Conservation (phyloP, 148 eudicot species). For the Rhododendron williamsianum region DNA sequence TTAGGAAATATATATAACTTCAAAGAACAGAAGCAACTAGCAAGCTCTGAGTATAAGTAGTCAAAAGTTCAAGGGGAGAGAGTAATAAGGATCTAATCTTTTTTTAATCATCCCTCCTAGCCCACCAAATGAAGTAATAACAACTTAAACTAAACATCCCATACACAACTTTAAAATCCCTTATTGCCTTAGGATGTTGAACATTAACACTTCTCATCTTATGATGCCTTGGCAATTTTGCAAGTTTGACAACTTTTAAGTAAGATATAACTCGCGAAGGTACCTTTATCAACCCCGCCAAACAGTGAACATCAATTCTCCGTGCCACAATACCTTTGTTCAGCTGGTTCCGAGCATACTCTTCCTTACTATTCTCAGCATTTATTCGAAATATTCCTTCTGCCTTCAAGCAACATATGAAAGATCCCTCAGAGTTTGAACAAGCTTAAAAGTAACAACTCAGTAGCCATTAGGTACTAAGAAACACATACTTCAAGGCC, state of each 20-base stretch:
- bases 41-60: background rate
- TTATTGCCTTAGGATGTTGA: background rate
- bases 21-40: background rate
- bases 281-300: conserved; percentile 89
- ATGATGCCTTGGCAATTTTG: background rate
- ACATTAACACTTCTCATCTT: background rate
- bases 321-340: conserved; percentile 66
- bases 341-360: conserved; percentile 58
- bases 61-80: background rate
- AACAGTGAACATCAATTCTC: conserved; percentile 79
- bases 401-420: conserved; percentile 39
- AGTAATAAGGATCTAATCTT: background rate
- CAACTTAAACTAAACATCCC: background rate
- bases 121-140: background rate
- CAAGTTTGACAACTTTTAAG: background rate
- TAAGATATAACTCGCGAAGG: background rate
- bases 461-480: background rate
- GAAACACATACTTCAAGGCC: conserved; percentile 61
- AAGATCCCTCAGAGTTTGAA: conserved; percentile 13
- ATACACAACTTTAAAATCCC: background rate
- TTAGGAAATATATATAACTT: background rate
- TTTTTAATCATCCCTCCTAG: background rate
- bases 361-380: conserved; percentile 76
- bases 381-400: conserved; percentile 91
- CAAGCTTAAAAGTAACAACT: background rate